Evolutionary conservation across 2,329 filamentous ascomycete genomes (phyloP), one percentile per base, ranked within the genome.

Genomic region (Aspergillus sp.): DNA sequence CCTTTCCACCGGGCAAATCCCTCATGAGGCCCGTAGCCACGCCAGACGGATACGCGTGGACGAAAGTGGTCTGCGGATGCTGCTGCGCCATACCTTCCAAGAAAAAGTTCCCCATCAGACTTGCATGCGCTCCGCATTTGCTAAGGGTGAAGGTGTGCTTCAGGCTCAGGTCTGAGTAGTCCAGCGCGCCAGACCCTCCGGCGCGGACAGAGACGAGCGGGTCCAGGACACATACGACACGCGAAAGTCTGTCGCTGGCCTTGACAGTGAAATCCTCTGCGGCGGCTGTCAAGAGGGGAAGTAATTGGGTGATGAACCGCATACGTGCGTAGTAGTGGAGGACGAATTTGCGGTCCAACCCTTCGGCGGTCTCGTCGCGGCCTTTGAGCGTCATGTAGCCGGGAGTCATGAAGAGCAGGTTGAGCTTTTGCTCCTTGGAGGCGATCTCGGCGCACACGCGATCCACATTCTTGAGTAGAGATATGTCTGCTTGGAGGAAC

Each of bases 251-350:
- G n/a, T 70, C 64, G 0, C 53, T 44, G 36, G 25, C 17, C 9
- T 7, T 3, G n/a, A 25, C 29, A 6, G 34, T 21, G 5, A 23
- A 1, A 9, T 49, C 51, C 14, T 48, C 17, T 17, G 53, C 53
- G n/a, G 55, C 57, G 9, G 63, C 57, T 29, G 60, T 68, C n/a
- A 78, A 57, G 0, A 64, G 58, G 0, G 76, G 75, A 0, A 71
- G 54, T 4, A 80, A 64, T 34, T 76, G 72, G 13, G 65, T 61
- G 19, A 78, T 70, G 13, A 79, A 71, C 0, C 76, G 68, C 55
- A 78, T 75, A 11, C 69, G 71, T 14, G 75, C 71, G 52, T 79
- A 79, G 55, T 75, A 78, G 50, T 77, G 74, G n/a, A 79, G 63
- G 0, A 69, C 71, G 65, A 78, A 72, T 56, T 78, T 78, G 44